These are phyloP conservation scores for Blepharisma undulans DNA, from an alignment of 169 alveolate genomes.

Conservation along the genomic window DNA sequence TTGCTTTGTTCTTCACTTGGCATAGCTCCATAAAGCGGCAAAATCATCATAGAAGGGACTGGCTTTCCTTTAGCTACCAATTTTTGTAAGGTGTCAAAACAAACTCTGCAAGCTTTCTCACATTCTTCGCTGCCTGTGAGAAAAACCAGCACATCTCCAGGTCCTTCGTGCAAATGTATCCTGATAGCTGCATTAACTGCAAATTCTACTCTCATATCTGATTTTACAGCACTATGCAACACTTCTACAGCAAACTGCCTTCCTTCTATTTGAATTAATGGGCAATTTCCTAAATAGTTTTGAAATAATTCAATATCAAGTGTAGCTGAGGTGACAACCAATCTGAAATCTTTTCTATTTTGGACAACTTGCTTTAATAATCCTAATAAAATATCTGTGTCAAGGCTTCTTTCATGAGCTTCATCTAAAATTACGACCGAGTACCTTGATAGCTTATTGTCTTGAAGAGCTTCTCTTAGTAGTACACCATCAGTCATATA, in stretches of 20 bases:
- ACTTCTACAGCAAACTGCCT: conserved; percentile 81
- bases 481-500: conserved; percentile 87
- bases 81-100: conserved; percentile 68
- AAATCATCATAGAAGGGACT: conserved; percentile 68
- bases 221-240: conserved; percentile 63
- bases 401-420: conserved; percentile 87
- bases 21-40: conserved; percentile 72
- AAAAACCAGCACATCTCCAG: conserved; percentile 86
- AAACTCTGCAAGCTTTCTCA: conserved; percentile 71
- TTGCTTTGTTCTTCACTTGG: conserved; percentile 75
- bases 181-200: conserved; percentile 82
- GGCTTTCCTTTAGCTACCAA: conserved; percentile 64
- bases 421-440: conserved; percentile 84
- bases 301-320: conserved; percentile 72
- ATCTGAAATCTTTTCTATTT: conserved; percentile 61
- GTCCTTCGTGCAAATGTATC: conserved; percentile 81
- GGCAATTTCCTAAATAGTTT: conserved; percentile 74
- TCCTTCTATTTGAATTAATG: conserved; percentile 75
- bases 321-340: conserved; percentile 87
- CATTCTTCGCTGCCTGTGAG: conserved; percentile 88
- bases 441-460: conserved; percentile 66
- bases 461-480: conserved; percentile 79
- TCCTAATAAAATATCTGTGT: conserved; percentile 85
- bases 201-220: conserved; percentile 75
- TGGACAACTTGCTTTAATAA: conserved; percentile 73